Percentiles rank a stretch among this genome's conserved stretches.
These are phyloP conservation scores for Tylopilus balloui DNA, from an alignment of 768 basidiomycete genomes.

Conservation along the genomic window DNA sequence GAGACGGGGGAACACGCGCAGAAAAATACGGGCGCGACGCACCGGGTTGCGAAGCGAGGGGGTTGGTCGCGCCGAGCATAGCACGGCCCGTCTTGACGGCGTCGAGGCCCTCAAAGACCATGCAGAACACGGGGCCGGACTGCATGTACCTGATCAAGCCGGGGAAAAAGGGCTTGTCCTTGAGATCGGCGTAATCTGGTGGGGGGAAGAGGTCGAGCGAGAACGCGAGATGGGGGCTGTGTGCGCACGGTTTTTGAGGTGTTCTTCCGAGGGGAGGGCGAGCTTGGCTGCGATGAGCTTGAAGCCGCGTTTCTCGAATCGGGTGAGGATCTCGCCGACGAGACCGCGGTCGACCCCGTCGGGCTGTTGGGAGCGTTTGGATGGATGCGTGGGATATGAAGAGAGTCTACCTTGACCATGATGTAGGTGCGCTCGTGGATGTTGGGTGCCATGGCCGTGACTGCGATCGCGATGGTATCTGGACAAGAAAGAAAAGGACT, in stretches of 20 bases:
- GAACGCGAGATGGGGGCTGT: background rate
- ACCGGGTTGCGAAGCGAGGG: conserved; percentile 84
- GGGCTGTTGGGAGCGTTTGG: conserved; percentile 51
- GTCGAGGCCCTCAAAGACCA: conserved; percentile 94
- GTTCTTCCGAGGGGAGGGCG: conserved; percentile 69
- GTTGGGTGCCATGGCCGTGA: conserved; percentile 17
- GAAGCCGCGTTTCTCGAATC: conserved; percentile 98
- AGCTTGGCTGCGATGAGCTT: conserved; percentile 96
- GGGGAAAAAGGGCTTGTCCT: conserved; percentile 92
- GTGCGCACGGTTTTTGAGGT: conserved; percentile 81
- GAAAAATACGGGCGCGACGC: conserved; percentile 23
- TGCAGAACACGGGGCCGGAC: conserved; percentile 90
- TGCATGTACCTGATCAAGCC: conserved; percentile 96
- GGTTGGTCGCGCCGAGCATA: conserved; percentile 98
- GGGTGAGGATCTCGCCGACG: conserved; percentile 89
- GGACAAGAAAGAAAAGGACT: background rate
- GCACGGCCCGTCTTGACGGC: conserved; percentile 92
- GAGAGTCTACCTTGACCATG: conserved; percentile 85
- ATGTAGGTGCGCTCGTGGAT: conserved; percentile 90
- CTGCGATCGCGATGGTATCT: conserved; percentile 31
- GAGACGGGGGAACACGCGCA: background rate
- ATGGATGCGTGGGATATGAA: background rate
- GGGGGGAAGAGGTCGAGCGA: background rate
- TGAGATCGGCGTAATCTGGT: conserved; percentile 93
- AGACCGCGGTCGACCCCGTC: conserved; percentile 98